Evolutionary conservation across 2,329 filamentous ascomycete species (phyloP), one percentile per base, ranked within the genome.

Genomic region (Trichoderma guizhouense): DNA sequence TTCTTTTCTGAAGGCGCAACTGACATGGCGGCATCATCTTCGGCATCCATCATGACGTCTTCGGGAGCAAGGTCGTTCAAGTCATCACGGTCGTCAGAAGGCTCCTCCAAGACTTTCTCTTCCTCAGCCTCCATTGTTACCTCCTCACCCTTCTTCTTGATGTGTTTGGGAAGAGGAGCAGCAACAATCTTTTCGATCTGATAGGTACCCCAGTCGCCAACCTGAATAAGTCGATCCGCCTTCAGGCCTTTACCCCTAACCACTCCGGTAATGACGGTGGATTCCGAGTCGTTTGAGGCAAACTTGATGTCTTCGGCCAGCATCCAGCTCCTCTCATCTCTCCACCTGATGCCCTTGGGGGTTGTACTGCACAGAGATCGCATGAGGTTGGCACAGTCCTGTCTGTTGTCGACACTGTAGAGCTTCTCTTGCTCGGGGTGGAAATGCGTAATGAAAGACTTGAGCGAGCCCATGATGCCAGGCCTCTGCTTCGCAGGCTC

Each of bases 321-420:
- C 91, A 99, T 93, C 93, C 96, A 99, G 77, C 94, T 97, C 76
- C 96, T 89, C 75, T 97, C 94, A 67, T 99, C 96, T 76, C 96
- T 90, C 96, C 96, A 99, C 74, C 91, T 86, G n/a, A 99, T 89
- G 1, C 96, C 96, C 83, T 97, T 98, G 12, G 96, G 95, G 57
- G 92, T 94, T 43, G 92, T 94, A 74, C 91, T 97, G 85, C 96
- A 99, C 18, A 99, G 84, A 32, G 94, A 95, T 67, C 97, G 89
- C 82, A 98, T 92, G 47, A 97, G 85, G 79, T 98, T 98, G 66
- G 94, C 89, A 79, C 93, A 95, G 80, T 99, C 96, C 79, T 97
- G 94, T 78, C 93, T 88, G 74, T 89, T 95, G 79, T 97, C 94
- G 70, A 98, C 86, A 76, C 90, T 96, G 81, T 95, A 93, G 18